Evolutionary conservation across 768 basidiomycete species (phyloP).

Genomic region (Rhizopogon vinicolor): DNA sequence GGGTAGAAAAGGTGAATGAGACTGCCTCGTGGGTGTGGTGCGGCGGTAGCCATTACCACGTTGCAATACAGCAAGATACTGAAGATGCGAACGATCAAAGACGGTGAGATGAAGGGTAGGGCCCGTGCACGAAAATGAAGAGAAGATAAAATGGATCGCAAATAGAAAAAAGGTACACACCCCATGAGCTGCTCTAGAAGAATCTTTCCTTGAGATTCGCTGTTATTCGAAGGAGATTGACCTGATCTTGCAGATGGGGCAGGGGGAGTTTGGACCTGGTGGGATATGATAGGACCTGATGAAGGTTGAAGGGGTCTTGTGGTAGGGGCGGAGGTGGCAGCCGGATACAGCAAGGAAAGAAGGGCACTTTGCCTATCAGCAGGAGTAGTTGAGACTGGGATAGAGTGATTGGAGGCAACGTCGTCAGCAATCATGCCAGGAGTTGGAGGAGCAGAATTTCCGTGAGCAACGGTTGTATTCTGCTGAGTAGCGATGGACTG

Average conservation of each 20-base stretch:
- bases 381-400: conserved; percentile 27
- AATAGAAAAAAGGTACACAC: conserved; percentile 39
- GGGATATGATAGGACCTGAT: conserved; percentile 31
- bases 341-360: conserved; percentile 60
- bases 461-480: conserved; percentile 30
- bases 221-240: conserved; percentile 48
- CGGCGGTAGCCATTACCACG: conserved; percentile 14
- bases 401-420: conserved; percentile 36
- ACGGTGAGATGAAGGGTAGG: not conserved
- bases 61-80: conserved; percentile 1
- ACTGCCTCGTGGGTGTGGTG: conserved; percentile 24
- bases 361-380: conserved; percentile 74
- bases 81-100: not conserved
- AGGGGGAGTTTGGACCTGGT: conserved; percentile 69
- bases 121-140: conserved; percentile 5
- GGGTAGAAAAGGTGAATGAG: conserved; percentile 16
- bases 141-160: not conserved
- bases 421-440: conserved; percentile 38
- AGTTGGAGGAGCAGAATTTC: conserved; percentile 42
- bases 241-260: conserved; percentile 51
- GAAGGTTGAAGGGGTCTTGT: conserved; percentile 11
- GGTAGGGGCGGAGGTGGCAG: conserved; percentile 32
- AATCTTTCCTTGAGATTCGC: conserved; percentile 68
- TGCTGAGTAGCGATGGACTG: conserved; percentile 47
- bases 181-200: conserved; percentile 81